These are phyloP conservation scores for Metschnikowia peoriensis DNA, from an alignment of 805 yeast genomes.

Conservation along the genomic window DNA sequence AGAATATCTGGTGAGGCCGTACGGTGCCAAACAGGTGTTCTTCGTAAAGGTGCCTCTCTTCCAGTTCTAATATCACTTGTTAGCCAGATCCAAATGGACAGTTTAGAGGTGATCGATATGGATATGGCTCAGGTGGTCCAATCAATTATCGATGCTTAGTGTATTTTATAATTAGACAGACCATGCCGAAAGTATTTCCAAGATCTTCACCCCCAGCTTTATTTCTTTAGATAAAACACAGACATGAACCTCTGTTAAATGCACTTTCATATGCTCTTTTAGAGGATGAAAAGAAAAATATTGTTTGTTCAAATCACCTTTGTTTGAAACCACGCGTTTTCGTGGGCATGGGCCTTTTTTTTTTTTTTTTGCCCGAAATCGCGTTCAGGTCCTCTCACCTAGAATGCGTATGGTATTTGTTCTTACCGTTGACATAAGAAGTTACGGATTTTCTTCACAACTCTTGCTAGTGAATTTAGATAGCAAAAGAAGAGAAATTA, in stretches of 20 bases:
- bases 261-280: no score
- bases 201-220: no score
- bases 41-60: neutral
- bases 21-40: slow-evolving; percentile 7
- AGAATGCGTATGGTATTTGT: no score
- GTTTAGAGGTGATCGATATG: neutral
- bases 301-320: neutral
- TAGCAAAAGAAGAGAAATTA: neutral
- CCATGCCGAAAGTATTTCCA: no score
- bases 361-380: no score
- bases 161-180: neutral
- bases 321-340: neutral
- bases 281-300: neutral
- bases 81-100: slow-evolving; percentile 1
- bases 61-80: slow-evolving; percentile 12
- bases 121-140: slow-evolving; percentile 5
- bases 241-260: no score
- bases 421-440: no score
- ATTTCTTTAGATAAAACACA: no score
- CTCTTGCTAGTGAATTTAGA: neutral
- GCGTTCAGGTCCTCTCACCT: no score
- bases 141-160: slow-evolving; percentile 2
- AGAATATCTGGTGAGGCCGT: neutral
- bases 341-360: no score
- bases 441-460: no score